Percentiles rank a stretch among this genome's conserved stretches.
These are phyloP conservation scores for Phytophthora syringae DNA, from an alignment of 352 stramenopile genomes.

Conservation along the genomic window DNA sequence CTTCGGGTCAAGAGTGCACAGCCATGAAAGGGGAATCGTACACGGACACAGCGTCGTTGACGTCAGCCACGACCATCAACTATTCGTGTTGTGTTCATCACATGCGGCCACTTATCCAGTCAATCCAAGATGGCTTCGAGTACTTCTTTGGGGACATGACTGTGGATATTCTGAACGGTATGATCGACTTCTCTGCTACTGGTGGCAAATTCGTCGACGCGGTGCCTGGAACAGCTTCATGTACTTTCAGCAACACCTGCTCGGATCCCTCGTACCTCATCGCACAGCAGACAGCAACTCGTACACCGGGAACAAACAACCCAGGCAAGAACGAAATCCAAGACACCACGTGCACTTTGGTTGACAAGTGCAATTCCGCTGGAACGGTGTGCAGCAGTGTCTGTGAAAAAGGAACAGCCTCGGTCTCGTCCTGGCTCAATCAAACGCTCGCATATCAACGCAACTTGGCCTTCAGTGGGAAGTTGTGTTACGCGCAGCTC, in stretches of 20 bases:
- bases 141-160: slow-evolving; percentile 47
- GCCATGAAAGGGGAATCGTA: slow-evolving; percentile 47
- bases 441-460: slow-evolving; percentile 54
- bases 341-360: slow-evolving; percentile 41
- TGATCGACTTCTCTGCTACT: slow-evolving; percentile 44
- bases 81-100: slow-evolving; percentile 55
- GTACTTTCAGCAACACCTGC: slow-evolving; percentile 46
- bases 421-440: slow-evolving; percentile 46
- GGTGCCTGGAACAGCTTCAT: slow-evolving; percentile 37
- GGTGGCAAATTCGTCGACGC: slow-evolving; percentile 48
- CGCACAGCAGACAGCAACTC: slow-evolving; percentile 29
- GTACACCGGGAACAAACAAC: slow-evolving; percentile 45
- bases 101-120: slow-evolving; percentile 51
- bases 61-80: slow-evolving; percentile 42
- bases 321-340: slow-evolving; percentile 45
- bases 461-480: slow-evolving; percentile 42
- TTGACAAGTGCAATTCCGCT: slow-evolving; percentile 46
- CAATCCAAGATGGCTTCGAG: slow-evolving; percentile 42
- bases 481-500: slow-evolving; percentile 57
- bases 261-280: slow-evolving; percentile 43
- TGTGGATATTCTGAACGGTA: slow-evolving; percentile 52
- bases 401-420: slow-evolving; percentile 47
- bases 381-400: slow-evolving; percentile 51
- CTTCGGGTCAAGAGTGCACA: slow-evolving; percentile 39
- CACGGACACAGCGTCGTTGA: slow-evolving; percentile 46